Conservation (phyloP, 345 rosid genomes). For the Brassica nigra region DNA sequence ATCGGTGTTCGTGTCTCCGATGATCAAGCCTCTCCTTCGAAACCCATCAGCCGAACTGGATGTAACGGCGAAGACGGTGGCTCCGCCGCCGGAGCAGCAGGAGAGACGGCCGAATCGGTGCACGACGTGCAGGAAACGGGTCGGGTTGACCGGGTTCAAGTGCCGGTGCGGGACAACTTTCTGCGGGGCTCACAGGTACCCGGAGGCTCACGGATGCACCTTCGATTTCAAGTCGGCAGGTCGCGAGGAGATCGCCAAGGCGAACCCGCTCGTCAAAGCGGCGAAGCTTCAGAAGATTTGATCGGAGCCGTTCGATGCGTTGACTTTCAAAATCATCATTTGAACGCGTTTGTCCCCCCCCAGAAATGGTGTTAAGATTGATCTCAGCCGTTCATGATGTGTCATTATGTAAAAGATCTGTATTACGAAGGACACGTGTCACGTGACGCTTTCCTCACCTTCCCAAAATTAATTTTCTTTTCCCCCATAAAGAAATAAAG, state of each 20-base stretch:
- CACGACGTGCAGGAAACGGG: slow-evolving; percentile 50
- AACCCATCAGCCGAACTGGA: slow-evolving; percentile 27
- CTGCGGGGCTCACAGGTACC: slow-evolving; percentile 55
- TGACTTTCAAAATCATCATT: slow-evolving; percentile 21
- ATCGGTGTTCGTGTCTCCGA: slow-evolving; percentile 39
- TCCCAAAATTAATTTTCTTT: slow-evolving; percentile 3
- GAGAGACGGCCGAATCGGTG: slow-evolving; percentile 47
- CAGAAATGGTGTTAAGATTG: slow-evolving; percentile 5
- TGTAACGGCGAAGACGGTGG: slow-evolving; percentile 6
- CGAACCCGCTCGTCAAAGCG: slow-evolving; percentile 56
- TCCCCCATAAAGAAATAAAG: slow-evolving; percentile 29
- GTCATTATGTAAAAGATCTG: slow-evolving; percentile 30
- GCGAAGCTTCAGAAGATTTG: slow-evolving; percentile 54
- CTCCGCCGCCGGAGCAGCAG: slow-evolving; percentile 2
- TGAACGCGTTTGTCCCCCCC: slow-evolving; percentile 18
- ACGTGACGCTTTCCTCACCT: slow-evolving; percentile 21
- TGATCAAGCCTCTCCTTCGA: slow-evolving; percentile 25
- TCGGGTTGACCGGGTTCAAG: slow-evolving; percentile 53
- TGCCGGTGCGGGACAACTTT: slow-evolving; percentile 48
- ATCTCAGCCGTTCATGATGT: slow-evolving; percentile 40
- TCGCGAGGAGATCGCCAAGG: slow-evolving; percentile 56
- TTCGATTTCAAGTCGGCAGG: slow-evolving; percentile 58
- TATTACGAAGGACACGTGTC: slow-evolving; percentile 40
- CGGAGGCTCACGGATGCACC: slow-evolving; percentile 50
- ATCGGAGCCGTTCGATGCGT: slow-evolving; percentile 29